A percentile compares a stretch with the other conserved stretches of the same genome.
Evolutionary conservation across 306 rosid genomes (phyloP).

Genomic region (Cajanus cajan): DNA sequence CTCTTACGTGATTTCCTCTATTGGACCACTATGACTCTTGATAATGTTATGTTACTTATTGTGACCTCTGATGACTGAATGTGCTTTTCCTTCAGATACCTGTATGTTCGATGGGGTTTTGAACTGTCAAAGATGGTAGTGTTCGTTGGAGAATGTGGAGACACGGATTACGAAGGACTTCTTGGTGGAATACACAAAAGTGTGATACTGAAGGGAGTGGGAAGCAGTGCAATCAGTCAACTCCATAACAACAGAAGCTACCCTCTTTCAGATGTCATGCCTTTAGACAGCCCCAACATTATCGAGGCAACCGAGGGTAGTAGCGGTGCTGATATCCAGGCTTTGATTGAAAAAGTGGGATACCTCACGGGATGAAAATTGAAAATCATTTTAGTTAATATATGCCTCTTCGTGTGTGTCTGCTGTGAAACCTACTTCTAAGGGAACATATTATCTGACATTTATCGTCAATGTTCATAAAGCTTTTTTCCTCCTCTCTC

Average conservation of each 20-base stretch:
- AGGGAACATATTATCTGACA: constrained; percentile 16
- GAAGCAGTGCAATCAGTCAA: constrained; percentile 61
- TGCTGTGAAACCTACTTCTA: constrained; percentile 19
- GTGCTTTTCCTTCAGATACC: constrained; percentile 62
- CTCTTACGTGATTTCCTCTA: constrained; percentile 13
- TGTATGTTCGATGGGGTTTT: constrained; percentile 92
- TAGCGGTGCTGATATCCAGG: constrained; percentile 56
- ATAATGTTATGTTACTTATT: not conserved
- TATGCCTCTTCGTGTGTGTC: constrained; percentile 12
- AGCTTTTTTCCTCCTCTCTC: constrained; percentile 16
- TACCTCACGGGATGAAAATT: constrained; percentile 46
- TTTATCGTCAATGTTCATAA: constrained; percentile 25
- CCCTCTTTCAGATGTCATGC: constrained; percentile 87
- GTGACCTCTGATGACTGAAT: constrained; percentile 24
- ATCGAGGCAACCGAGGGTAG: constrained; percentile 61
- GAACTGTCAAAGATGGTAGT: constrained; percentile 93
- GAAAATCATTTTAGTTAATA: not conserved
- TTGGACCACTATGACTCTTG: not conserved
- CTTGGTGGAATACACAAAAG: constrained; percentile 84
- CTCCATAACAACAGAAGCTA: constrained; percentile 81
- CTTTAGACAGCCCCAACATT: constrained; percentile 69
- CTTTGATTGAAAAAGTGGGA: constrained; percentile 65
- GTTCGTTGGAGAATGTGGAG: constrained; percentile 90
- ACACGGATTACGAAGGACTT: constrained; percentile 95
- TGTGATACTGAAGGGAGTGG: constrained; percentile 76